Conservation (phyloP, 164 flowering plant genomes). For the Sextonia rubra region DNA sequence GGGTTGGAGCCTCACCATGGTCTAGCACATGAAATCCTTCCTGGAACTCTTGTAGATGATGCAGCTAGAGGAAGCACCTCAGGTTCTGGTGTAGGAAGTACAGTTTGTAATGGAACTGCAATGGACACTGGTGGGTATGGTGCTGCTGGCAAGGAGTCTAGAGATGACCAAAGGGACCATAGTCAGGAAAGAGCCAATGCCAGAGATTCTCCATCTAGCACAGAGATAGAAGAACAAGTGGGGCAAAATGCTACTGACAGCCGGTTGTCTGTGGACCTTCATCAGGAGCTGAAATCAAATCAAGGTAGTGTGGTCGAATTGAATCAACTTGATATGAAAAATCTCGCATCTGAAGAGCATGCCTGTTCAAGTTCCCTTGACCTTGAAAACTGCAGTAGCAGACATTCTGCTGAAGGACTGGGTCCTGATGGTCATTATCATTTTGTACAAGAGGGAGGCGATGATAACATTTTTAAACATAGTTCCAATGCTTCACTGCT, state of each 20-base stretch:
- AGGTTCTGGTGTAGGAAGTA: slow-evolving; percentile 11
- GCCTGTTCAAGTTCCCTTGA: slow-evolving; percentile 5
- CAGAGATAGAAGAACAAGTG: not conserved
- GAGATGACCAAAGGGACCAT: slow-evolving; percentile 9
- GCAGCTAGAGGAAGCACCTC: slow-evolving; percentile 3
- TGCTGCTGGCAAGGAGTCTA: slow-evolving; percentile 7
- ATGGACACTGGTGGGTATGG: not conserved
- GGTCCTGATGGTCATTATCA: not conserved
- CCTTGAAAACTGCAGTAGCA: slow-evolving; percentile 14
- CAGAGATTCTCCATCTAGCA: not conserved
- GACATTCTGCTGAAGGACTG: slow-evolving; percentile 14
- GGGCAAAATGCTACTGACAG: not conserved
- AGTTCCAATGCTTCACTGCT: slow-evolving; percentile 22
- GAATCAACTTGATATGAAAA: slow-evolving; percentile 11
- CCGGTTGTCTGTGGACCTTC: not conserved
- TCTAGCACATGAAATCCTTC: not conserved
- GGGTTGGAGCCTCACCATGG: slow-evolving; percentile 12
- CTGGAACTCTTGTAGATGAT: not conserved
- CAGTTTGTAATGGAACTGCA: slow-evolving; percentile 2
- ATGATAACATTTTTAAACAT: slow-evolving; percentile 21
- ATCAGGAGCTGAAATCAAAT: not conserved
- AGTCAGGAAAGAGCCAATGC: not conserved
- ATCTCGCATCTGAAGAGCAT: slow-evolving; percentile 5
- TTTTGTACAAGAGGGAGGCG: slow-evolving; percentile 15
- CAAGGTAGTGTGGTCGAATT: slow-evolving; percentile 2